Evolutionary conservation across 305 asterid genomes (phyloP), one percentile per base, ranked within the genome.

Genomic region (Solanum aculeatissimum): DNA sequence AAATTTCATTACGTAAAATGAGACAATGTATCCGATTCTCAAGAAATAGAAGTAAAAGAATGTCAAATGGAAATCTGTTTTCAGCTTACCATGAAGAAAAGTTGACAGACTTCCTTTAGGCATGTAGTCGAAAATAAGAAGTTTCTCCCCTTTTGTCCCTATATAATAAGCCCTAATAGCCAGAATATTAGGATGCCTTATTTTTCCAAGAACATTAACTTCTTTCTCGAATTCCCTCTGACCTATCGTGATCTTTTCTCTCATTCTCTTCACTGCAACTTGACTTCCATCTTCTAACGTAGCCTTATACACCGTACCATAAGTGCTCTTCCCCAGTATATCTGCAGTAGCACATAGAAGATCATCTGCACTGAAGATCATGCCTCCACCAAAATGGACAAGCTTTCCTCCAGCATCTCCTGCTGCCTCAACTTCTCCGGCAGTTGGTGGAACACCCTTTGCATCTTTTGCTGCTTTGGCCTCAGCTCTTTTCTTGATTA

Each of bases 231-330:
- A 96, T 70, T 96, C 99, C 75, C 86, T 91, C 80, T 92, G 97
- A 14, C 94, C 92, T 88, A 93, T 96, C 0, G 98, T 92, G 19
- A 96, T 93, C 92, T 92, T 96, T 69, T 96, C 98, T 77, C 99
- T 95, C 93, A 96, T 86, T 87, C 99, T 93, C 93, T 95, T 96
- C 75, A 95, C 99, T 21, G 98, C 99, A 57, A 95, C 98, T 83
- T 93, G 97, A 83, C 87, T 89, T 12, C 97, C 95, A 86, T 94
- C 98, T 83, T 91, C 98, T 91, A 96, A 88, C 9, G 98, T 91
- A n/a, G 99, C 97, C 82, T 90, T 96, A 70, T 96, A 96, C 68
- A 92, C 98, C 29, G 99, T 96, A 81, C 99, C 99, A 60, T 95
- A 96, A 25, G 98, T 96, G 83, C 98, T 94, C 86, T 96, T 96